Percentiles rank a stretch among this genome's conserved stretches.
Evolutionary conservation across 1,139 yeast genomes (phyloP).

Genomic region (Geotrichum candidum): DNA sequence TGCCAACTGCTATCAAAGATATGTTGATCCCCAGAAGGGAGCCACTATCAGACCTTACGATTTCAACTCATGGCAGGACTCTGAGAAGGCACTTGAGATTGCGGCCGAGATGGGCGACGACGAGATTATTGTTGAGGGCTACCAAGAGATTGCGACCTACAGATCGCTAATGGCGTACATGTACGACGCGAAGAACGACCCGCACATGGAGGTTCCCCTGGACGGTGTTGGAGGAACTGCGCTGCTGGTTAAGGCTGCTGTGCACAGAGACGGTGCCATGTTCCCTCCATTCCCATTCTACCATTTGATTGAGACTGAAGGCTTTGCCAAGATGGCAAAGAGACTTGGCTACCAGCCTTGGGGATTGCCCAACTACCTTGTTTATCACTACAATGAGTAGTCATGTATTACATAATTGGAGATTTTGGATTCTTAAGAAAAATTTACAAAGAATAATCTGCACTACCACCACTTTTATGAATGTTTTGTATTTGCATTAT

Average conservation of each 20-base stretch:
- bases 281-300: constrained; percentile 97
- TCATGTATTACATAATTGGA: not conserved
- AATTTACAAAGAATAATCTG: not conserved
- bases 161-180: constrained; percentile 93
- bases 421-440: not conserved
- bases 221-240: constrained; percentile 99
- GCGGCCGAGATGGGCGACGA: constrained; percentile 73
- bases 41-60: constrained; percentile 82
- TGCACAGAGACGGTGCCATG: constrained; percentile 98
- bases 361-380: constrained; percentile 92
- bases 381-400: constrained; percentile 49
- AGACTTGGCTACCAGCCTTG: constrained; percentile 84
- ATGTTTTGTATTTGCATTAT: not conserved
- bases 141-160: constrained; percentile 85
- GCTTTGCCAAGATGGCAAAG: constrained; percentile 97
- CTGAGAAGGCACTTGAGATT: constrained; percentile 72
- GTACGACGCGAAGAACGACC: constrained; percentile 61
- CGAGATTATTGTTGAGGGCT: constrained; percentile 87
- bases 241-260: constrained; percentile 90
- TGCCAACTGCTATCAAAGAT: constrained; percentile 90
- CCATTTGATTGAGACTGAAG: constrained; percentile 94
- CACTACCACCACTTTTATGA: not conserved
- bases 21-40: constrained; percentile 48
- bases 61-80: constrained; percentile 93
- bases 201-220: constrained; percentile 60